phyloP scores from a whole-genome alignment of 2,329 filamentous ascomycete genomes.

The Ciborinia camelliae region DNA sequence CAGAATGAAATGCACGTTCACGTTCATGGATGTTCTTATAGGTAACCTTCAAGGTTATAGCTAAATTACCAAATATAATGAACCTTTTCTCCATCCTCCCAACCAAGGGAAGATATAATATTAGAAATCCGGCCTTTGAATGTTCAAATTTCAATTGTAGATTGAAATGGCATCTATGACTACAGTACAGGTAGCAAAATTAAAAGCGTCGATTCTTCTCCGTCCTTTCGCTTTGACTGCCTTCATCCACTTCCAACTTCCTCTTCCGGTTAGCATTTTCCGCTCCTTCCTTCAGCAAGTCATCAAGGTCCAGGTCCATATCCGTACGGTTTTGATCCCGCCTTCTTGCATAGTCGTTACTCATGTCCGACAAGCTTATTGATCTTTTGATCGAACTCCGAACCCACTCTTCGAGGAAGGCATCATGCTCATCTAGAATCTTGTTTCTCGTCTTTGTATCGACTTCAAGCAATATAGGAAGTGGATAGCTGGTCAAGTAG shows the following conservation, averaged over 20 bases:
- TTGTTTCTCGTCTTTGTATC: not conserved
- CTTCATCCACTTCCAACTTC: not conserved
- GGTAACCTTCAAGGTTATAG: no score
- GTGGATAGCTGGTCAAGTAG: not conserved
- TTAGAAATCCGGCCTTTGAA: not conserved
- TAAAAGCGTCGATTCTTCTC: not conserved
- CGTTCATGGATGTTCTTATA: no score
- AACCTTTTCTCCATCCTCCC: not conserved
- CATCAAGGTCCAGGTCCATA: constrained; percentile 3
- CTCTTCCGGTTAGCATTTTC: not conserved
- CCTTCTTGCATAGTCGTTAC: not conserved
- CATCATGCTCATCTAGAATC: constrained; percentile 3
- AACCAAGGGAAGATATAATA: not conserved
- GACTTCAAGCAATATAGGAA: constrained; percentile 2
- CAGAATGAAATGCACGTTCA: no score
- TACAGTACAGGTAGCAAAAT: no score
- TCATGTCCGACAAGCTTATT: constrained; percentile 12
- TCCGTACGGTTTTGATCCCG: not conserved
- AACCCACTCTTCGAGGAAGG: constrained; percentile 10
- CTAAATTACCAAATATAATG: no score
- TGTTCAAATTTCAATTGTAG: not conserved
- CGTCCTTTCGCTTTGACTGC: not conserved
- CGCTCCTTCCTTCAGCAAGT: constrained; percentile 3
- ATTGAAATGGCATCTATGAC: no score
- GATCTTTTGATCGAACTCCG: not conserved